Conservation (phyloP, 352 stramenopile species). For the Phytophthora ohioensis region DNA sequence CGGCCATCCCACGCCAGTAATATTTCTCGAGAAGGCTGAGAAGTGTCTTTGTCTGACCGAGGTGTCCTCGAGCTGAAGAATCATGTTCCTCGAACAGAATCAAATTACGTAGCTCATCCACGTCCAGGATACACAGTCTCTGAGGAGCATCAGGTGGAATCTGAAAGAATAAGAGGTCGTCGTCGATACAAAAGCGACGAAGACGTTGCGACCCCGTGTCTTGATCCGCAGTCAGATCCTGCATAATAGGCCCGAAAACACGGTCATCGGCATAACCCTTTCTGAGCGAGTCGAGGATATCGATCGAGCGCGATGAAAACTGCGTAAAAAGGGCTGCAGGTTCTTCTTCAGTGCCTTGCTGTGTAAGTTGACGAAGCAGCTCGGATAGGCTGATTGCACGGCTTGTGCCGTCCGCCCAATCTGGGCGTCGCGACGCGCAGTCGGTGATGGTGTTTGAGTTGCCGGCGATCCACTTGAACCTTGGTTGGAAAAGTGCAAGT, state of each 20-base stretch:
- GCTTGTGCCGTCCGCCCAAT: neutral
- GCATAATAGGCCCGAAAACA: neutral
- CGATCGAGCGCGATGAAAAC: too few species aligned
- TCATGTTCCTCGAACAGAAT: too few species aligned
- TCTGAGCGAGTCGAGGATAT: neutral
- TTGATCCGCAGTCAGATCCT: neutral
- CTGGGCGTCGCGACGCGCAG: neutral
- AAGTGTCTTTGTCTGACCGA: too few species aligned
- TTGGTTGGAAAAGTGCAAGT: slow-evolving; percentile 21
- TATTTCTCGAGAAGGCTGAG: too few species aligned
- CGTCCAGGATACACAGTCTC: too few species aligned
- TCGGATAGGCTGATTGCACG: neutral
- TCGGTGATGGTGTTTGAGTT: slow-evolving; percentile 22
- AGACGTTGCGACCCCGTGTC: neutral
- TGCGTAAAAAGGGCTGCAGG: neutral
- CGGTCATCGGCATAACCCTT: neutral
- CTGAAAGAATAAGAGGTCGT: neutral
- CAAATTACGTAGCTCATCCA: too few species aligned
- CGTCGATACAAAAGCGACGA: neutral
- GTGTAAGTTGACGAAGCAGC: neutral
- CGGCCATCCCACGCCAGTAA: too few species aligned
- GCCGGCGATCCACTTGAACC: slow-evolving; percentile 26
- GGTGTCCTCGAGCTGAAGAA: too few species aligned
- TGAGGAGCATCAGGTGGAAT: neutral
- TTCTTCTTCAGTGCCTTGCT: neutral